phyloP scores from a whole-genome alignment of 192 early-diverging fungal genomes.

The Entomortierella beljakovae region DNA sequence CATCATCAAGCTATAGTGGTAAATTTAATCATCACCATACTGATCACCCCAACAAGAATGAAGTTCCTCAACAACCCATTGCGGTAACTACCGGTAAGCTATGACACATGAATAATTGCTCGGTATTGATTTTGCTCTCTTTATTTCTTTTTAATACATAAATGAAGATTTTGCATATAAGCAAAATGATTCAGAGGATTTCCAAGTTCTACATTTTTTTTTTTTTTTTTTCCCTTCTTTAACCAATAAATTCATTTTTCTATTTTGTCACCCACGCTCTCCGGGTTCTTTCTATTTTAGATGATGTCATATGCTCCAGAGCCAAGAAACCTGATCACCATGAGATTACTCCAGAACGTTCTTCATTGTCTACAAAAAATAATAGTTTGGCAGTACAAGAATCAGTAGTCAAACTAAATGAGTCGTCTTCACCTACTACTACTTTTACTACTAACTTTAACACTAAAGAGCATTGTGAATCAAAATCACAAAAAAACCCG shows the following conservation, averaged over 20 bases:
- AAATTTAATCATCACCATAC: constrained; percentile 18
- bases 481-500: not conserved
- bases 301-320: too few species aligned
- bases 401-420: too few species aligned
- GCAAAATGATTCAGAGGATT: not conserved
- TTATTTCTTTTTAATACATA: too few species aligned
- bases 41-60: not conserved
- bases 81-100: not conserved
- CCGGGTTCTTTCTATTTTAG: too few species aligned
- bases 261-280: too few species aligned
- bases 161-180: not conserved
- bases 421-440: too few species aligned
- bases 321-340: too few species aligned
- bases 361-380: too few species aligned
- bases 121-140: not conserved
- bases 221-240: not conserved
- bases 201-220: not conserved
- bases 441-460: too few species aligned
- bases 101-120: not conserved
- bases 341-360: too few species aligned
- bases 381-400: too few species aligned
- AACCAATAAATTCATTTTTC: not conserved
- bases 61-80: not conserved
- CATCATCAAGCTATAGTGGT: not conserved
- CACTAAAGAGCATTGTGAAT: too few species aligned